A percentile compares a stretch with the other conserved stretches of the same genome.
phyloP scores from a whole-genome alignment of 1,284 basidiomycete genomes.

The Golubevia sp. region DNA sequence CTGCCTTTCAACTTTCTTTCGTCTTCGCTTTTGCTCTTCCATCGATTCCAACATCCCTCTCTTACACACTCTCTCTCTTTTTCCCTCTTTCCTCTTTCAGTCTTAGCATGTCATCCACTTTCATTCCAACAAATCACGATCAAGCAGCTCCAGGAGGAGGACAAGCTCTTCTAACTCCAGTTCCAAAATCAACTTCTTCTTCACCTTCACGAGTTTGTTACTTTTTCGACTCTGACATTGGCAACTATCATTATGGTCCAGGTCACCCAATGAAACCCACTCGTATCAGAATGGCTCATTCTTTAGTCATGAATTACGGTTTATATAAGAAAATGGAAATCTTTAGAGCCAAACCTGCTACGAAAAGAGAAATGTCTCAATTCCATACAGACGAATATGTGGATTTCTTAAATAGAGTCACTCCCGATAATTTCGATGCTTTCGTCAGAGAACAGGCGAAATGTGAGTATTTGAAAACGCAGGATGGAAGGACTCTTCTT shows the following conservation, averaged over 20 bases:
- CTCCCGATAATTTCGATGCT: conserved; percentile 81
- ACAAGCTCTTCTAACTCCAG: too few species aligned
- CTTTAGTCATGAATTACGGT: conserved; percentile 99
- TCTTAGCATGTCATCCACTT: conserved; percentile 29
- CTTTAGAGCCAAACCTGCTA: conserved; percentile 96
- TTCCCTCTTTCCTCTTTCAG: too few species aligned
- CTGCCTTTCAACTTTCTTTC: neutral
- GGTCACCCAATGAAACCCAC: conserved; percentile 69
- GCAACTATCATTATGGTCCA: conserved; percentile 97
- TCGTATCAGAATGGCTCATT: conserved; percentile 97
- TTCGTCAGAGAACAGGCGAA: conserved; percentile 95
- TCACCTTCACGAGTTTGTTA: conserved; percentile 52
- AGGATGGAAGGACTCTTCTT: neutral
- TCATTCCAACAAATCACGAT: conserved; percentile 7
- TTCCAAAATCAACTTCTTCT: neutral
- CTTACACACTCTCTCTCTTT: too few species aligned
- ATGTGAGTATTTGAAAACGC: conserved; percentile 68
- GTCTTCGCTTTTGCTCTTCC: neutral
- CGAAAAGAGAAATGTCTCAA: conserved; percentile 95
- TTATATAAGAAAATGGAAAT: conserved; percentile 82
- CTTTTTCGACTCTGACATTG: conserved; percentile 86
- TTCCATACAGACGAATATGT: conserved; percentile 94
- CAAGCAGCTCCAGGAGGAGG: too few species aligned
- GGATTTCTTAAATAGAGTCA: conserved; percentile 82
- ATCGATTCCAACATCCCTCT: neutral